These are phyloP conservation scores for Yueomyces sp. DNA, from an alignment of 805 yeast species.

Conservation along the genomic window DNA sequence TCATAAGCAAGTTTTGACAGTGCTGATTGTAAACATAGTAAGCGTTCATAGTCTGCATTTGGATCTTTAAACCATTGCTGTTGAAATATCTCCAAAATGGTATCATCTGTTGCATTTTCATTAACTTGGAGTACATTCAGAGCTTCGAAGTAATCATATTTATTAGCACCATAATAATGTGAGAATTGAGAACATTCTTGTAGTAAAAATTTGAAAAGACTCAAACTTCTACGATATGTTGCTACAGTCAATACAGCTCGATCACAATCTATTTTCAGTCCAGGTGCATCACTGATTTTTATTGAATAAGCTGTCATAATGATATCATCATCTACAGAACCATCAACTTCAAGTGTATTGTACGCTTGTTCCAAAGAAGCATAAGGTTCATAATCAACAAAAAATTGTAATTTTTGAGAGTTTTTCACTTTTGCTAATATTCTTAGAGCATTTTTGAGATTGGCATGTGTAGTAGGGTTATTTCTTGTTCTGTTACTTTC, in stretches of 20 bases:
- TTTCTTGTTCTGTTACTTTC: conserved; percentile 9
- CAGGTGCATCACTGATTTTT: conserved; percentile 39
- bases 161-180: conserved; percentile 14
- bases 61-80: conserved; percentile 18
- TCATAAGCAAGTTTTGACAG: conserved; percentile 41
- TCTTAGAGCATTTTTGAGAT: conserved; percentile 28
- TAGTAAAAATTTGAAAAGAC: conserved; percentile 42
- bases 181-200: conserved; percentile 20
- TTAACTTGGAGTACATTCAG: conserved; percentile 36
- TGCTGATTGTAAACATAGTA: conserved; percentile 43
- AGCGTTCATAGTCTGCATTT: conserved; percentile 27
- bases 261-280: conserved; percentile 27
- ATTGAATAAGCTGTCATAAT: conserved; percentile 63
- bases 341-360: conserved; percentile 34
- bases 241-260: conserved; percentile 56
- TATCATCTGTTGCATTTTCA: conserved; percentile 38
- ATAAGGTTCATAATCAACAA: conserved; percentile 34
- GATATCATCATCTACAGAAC: conserved; percentile 52
- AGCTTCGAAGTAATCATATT: conserved; percentile 29
- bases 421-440: conserved; percentile 27
- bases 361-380: conserved; percentile 37
- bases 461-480: conserved; percentile 8
- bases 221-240: conserved; percentile 38
- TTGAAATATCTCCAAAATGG: conserved; percentile 24
- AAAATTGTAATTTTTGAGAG: conserved; percentile 25